Evolutionary conservation across 1,139 yeast genomes (phyloP), one percentile per base, ranked within the genome.

Genomic region (Sugiyamaella xylanicola): DNA sequence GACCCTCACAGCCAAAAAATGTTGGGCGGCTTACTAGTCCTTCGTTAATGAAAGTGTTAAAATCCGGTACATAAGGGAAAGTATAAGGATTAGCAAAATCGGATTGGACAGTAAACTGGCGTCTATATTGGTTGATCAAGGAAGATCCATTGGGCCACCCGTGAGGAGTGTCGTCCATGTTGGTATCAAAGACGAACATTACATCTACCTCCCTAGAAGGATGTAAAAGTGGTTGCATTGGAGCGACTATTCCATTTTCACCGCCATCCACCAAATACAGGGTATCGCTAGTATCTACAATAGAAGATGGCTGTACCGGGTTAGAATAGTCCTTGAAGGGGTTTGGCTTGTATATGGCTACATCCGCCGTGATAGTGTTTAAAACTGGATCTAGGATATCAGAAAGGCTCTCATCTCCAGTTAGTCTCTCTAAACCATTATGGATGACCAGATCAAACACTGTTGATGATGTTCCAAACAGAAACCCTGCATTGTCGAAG

Each of bases 21-120:
- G 89, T 78, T 56, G 97, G 72, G 35, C 48, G 40, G 13, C 83
- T 75, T 8, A 85, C 81, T 42, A 71, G 58, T 4, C 72, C 72
- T 9, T 57, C 58, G 48, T 65, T 63, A 42, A 84, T 65, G 69
- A 89, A 87, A 0, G 95, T 79, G 44, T 77, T 74, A 20, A 68
- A 70, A 68, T 83, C 92, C n/a, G 97, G 97, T 54, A 91, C 95
- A 64, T 86, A 84, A 32, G 97, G 97, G 80, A 88, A 88, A 5
- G 55, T 52, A 20, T 45, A 20, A n/a, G 45, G 44, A 29, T 87
- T 81, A 22, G 48, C 55, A 13, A 62, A 62, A 20, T 56, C 53
- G n/a, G 51, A 56, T 49, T 63, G 82, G 1, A 59, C 56, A 5
- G 70, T 64, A 60, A 78, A 79, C 65, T 81, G 85, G 48, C 87